Evolutionary conservation across 805 yeast species (phyloP).

Genomic region (Candida adriatica): DNA sequence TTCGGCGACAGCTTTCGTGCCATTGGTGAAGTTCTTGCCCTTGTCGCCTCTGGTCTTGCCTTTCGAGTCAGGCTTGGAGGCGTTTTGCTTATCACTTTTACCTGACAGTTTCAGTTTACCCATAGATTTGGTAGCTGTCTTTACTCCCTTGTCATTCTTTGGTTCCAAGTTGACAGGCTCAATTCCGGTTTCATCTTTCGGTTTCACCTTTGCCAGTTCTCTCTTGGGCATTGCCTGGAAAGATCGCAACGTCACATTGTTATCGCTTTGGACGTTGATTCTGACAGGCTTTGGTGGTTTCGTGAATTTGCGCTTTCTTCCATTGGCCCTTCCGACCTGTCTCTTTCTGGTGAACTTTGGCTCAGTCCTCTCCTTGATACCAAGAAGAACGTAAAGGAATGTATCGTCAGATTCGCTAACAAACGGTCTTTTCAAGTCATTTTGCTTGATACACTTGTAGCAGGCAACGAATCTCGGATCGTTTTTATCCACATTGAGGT

Average conservation of each 20-base stretch:
- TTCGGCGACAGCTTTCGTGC: no score
- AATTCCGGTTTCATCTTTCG: slow-evolving; percentile 15
- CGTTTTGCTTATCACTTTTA: no score
- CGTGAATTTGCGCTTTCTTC: slow-evolving; percentile 7
- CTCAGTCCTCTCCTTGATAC: slow-evolving; percentile 34
- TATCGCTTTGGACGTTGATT: slow-evolving; percentile 34
- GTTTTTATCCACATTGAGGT: slow-evolving; percentile 30
- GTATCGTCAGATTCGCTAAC: slow-evolving; percentile 40
- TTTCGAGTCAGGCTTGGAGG: no score
- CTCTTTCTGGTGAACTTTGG: slow-evolving; percentile 22
- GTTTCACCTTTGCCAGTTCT: slow-evolving; percentile 14
- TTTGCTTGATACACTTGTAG: slow-evolving; percentile 32
- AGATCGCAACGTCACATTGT: slow-evolving; percentile 31
- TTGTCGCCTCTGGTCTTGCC: no score
- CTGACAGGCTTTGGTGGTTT: slow-evolving; percentile 18
- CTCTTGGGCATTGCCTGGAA: slow-evolving; percentile 28
- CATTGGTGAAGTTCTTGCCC: no score
- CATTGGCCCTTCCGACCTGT: slow-evolving; percentile 29
- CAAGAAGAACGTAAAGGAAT: slow-evolving; percentile 41
- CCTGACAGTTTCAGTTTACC: no score
- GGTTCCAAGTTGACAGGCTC: slow-evolving; percentile 1
- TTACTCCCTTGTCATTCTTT: background rate
- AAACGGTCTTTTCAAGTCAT: slow-evolving; percentile 20
- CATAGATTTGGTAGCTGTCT: no score
- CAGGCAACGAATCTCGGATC: slow-evolving; percentile 32